Evolutionary conservation across 2,329 filamentous ascomycete species (phyloP), one percentile per base, ranked within the genome.

Genomic region (Emericellopsis atlantica): DNA sequence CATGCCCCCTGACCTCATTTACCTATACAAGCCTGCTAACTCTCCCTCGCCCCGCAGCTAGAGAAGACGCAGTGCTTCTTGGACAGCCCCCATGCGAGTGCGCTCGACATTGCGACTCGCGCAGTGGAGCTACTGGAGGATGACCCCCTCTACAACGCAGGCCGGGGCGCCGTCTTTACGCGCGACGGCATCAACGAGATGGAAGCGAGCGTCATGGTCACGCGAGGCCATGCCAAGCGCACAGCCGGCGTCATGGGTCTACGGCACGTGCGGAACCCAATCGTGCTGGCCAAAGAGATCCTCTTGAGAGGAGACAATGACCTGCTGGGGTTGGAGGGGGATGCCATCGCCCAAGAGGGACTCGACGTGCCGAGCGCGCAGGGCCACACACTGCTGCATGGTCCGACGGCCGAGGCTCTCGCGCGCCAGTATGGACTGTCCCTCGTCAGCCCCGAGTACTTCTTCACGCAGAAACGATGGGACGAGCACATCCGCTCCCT

Each of bases 121-220:
- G 87, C 87, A 36, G 86, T 93, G 10, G 65, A 69, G 1, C 69
- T 81, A 22, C 74, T 95, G 14, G 88, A 95, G 62, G 69, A 93
- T 53, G 76, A 88, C 53, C 72, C 81, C 2, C 73, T 93, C 5
- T 94, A 92, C 71, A 95, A 95, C 63, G 79, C 79, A 43, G 87
- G 79, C 7, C 80, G 79, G 51, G 89, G 89, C 40, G 84, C 87
- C 39, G 87, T 94, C 16, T 95, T 93, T 59, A 94, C 86, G 1
- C 76, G 80, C 39, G 79, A 82, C 48, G 89, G 88, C 15, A 73
- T 79, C 46, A 88, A 89, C 56, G 84, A 95, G 63, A 78, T 94
- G 45, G 88, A 95, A 61, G 84, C 85, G 2, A 84, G 79, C 8
- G 75, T 94, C 40, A 94, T 94, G 87, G 83, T 93, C 0, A 84